Base-by-base conservation (phyloP, 495 filamentous ascomycete genomes). In the Aspergillus haitiensis region DNA sequence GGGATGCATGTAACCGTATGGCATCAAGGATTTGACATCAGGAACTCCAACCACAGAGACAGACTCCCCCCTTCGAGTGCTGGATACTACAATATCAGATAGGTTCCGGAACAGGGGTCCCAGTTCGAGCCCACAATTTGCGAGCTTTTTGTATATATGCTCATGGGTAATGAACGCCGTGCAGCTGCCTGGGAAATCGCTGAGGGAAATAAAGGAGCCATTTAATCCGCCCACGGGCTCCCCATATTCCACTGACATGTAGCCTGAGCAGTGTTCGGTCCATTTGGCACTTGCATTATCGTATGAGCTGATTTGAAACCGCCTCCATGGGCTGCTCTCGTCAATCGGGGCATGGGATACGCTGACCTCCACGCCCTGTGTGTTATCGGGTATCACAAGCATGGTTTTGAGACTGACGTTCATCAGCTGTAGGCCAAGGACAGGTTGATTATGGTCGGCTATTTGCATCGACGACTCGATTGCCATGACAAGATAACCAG, bases 401-500 rank as follows among this genome's bases (percentile, higher is more conserved):
- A 42, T 42, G 15, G 15, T 39, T 9, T 40, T 6, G 35, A 40
- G 34, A 3, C n/a, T 16, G 32, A 37, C 34, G 5, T 50, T 13
- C 34, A 49, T 6, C 36, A 2, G 45, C 15, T 12, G 50, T 10
- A 16, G 10, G 32, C 11, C 13, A 11, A 27, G 21, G 21, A 21
- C 32, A 13, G 12, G 7, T 6, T 10, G 6, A 5, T 18, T 0
- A 10, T 34, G 6, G 10, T 27, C 48, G 11, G 39, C 7, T 15
- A 36, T 34, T 15, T 55, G 51, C 6, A n/a, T 5, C 0, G 48
- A 9, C 3, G 52, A 40, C 31, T 60, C 51, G 2, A 54, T 16
- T 21, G 52, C 52, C 32, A 55, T 61, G 16, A 46, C 21, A 15
- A 56, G 27, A 33, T 55, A 55, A 2, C 58, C 45, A 8, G 46